Evolutionary conservation across 768 basidiomycete species (phyloP).

Genomic region (Amyloporia xantha): DNA sequence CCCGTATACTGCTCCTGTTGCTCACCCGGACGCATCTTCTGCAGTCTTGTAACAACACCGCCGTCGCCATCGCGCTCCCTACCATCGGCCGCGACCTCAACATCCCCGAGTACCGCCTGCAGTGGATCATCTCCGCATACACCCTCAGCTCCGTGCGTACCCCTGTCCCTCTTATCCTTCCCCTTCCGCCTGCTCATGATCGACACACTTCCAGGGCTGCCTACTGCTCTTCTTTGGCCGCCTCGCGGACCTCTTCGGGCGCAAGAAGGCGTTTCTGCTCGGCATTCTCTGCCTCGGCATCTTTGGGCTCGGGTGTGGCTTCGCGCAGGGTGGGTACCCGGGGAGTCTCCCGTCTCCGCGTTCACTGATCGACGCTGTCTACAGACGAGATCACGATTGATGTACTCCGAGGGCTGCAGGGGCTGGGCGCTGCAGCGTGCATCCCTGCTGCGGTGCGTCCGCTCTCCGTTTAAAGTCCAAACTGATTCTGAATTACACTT

Average conservation of each 20-base stretch:
- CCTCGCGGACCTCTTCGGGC: conserved; percentile 75
- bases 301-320: conserved; percentile 60
- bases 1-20: background rate
- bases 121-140: conserved; percentile 67
- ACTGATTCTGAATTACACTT: background rate
- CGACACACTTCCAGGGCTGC: conserved; percentile 48
- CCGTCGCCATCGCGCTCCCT: conserved; percentile 24
- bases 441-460: conserved; percentile 62
- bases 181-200: background rate
- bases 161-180: background rate
- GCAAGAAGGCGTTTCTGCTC: conserved; percentile 57
- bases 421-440: conserved; percentile 70
- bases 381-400: conserved; percentile 55
- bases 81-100: conserved; percentile 32
- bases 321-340: conserved; percentile 41
- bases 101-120: conserved; percentile 45
- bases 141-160: conserved; percentile 57
- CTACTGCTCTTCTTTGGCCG: conserved; percentile 70
- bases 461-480: background rate
- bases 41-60: conserved; percentile 20
- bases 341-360: background rate
- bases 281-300: conserved; percentile 50
- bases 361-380: background rate
- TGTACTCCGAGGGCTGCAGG: conserved; percentile 72
- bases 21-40: too few relatives aligned